phyloP scores from a whole-genome alignment of 345 rosid species.

The Hevea brasiliensis region DNA sequence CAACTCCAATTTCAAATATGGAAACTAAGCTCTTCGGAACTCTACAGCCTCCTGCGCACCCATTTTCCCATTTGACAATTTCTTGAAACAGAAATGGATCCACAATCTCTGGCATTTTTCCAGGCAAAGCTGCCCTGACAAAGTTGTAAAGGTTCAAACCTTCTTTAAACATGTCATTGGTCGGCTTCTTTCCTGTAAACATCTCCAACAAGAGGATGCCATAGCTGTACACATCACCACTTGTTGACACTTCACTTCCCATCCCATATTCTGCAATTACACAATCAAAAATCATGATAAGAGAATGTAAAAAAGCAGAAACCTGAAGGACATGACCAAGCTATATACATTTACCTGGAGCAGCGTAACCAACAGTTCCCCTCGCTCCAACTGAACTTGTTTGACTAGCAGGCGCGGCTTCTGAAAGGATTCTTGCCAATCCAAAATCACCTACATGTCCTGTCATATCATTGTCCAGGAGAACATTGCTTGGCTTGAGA shows the following conservation, averaged over 20 bases:
- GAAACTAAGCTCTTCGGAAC: background rate
- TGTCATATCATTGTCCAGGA: conserved; percentile 5
- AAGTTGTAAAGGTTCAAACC: background rate
- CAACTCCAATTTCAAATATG: conserved; percentile 6
- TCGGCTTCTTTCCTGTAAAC: background rate
- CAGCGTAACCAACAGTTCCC: conserved; percentile 21
- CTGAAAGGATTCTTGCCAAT: conserved; percentile 11
- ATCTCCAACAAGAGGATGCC: conserved; percentile 1
- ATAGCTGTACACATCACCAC: background rate
- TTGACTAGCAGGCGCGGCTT: background rate
- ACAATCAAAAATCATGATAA: background rate
- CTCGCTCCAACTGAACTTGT: conserved; percentile 1
- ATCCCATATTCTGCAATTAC: background rate
- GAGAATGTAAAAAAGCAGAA: background rate
- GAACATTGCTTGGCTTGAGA: conserved; percentile 23
- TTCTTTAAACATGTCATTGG: background rate
- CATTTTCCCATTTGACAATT: background rate
- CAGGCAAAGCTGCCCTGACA: background rate
- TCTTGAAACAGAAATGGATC: conserved; percentile 12
- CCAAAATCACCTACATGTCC: conserved; percentile 21
- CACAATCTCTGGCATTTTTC: background rate
- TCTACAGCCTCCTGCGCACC: background rate
- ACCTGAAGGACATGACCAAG: background rate
- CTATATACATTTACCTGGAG: conserved; percentile 14
- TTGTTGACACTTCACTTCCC: background rate